Percentiles rank a stretch among this genome's conserved stretches.
Evolutionary conservation across 1,139 yeast species (phyloP).

Genomic region (Debaryomyces psychrophilus): DNA sequence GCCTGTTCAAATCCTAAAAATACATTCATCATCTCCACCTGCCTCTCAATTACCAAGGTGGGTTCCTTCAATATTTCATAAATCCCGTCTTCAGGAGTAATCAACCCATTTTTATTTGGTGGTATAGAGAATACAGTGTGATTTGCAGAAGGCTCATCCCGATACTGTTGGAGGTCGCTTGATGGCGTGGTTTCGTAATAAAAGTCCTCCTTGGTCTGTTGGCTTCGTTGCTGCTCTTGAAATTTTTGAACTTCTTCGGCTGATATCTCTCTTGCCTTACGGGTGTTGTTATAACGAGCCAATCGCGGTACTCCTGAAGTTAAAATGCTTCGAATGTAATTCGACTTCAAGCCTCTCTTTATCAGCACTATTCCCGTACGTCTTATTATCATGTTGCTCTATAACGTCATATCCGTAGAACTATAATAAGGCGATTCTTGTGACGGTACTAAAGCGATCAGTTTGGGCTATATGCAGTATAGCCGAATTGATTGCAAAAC

Average conservation of each 20-base stretch:
- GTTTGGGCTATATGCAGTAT: not conserved
- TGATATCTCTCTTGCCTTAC: conserved; percentile 40
- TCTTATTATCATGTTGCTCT: conserved; percentile 3
- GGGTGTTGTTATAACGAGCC: conserved; percentile 24
- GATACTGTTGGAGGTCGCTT: conserved; percentile 19
- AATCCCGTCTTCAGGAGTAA: conserved; percentile 59
- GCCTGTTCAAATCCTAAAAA: conserved; percentile 91
- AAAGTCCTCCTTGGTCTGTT: conserved; percentile 23
- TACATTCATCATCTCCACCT: conserved; percentile 84
- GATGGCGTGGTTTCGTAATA: conserved; percentile 38
- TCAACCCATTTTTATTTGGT: conserved; percentile 49
- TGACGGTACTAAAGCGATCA: not conserved
- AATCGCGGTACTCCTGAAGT: not conserved
- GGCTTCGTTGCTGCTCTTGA: conserved; percentile 20
- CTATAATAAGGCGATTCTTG: not conserved
- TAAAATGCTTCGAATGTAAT: not conserved
- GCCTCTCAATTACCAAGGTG: conserved; percentile 82
- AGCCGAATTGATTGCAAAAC: not conserved
- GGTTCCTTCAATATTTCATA: conserved; percentile 69
- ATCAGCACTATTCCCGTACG: conserved; percentile 1
- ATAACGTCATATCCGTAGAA: not conserved
- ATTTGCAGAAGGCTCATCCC: conserved; percentile 28
- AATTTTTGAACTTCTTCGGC: conserved; percentile 39
- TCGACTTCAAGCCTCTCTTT: conserved; percentile 1
- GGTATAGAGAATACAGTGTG: conserved; percentile 38